Evolutionary conservation across 108 stramenopile genomes (phyloP).

Genomic region (Parietichytrium sp.): DNA sequence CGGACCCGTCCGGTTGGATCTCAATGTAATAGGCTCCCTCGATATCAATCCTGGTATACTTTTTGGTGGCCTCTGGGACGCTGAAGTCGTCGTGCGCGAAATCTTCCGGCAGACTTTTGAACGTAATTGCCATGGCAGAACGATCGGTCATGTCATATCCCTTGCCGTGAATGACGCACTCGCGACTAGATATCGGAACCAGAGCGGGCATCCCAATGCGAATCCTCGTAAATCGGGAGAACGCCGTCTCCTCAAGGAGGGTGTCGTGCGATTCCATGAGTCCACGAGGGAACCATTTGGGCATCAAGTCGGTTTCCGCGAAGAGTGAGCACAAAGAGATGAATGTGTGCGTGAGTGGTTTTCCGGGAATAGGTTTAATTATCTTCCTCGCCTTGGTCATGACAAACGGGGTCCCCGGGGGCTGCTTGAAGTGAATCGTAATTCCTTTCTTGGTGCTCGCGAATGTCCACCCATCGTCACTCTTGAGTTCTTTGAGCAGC

Average conservation of each 20-base stretch:
- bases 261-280: background rate
- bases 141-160: conserved; percentile 35
- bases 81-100: background rate
- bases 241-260: conserved; percentile 14
- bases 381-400: conserved; percentile 23
- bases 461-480: conserved; percentile 12
- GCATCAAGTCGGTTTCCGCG: conserved; percentile 12
- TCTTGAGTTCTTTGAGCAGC: conserved; percentile 1
- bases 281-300: conserved; percentile 21
- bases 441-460: background rate
- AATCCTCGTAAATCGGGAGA: background rate
- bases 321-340: background rate
- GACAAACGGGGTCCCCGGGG: background rate
- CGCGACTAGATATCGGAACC: conserved; percentile 28
- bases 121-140: background rate
- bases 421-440: background rate
- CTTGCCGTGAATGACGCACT: background rate
- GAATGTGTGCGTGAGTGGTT: conserved; percentile 11
- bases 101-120: background rate
- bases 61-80: background rate
- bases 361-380: background rate
- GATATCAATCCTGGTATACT: conserved; percentile 5
- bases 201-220: background rate
- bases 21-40: background rate
- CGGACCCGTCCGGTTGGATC: background rate